These are phyloP conservation scores for Cytospora piceicola DNA, from an alignment of 2,329 filamentous ascomycete genomes.

Conservation along the genomic window DNA sequence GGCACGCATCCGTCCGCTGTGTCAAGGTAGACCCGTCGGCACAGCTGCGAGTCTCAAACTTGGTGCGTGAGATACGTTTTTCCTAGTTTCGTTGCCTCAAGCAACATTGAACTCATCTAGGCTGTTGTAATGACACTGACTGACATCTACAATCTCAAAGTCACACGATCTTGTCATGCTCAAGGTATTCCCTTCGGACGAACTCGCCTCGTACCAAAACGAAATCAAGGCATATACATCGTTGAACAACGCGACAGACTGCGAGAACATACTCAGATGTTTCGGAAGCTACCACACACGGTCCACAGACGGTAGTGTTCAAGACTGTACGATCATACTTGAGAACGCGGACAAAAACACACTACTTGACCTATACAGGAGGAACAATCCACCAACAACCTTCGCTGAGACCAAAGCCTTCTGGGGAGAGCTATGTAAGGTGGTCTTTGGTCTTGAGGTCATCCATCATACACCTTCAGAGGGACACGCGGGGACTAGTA, in stretches of 20 bases:
- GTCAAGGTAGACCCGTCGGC: no score
- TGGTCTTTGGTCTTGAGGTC: neutral
- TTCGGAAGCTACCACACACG: neutral
- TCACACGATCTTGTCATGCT: neutral
- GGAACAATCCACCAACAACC: neutral
- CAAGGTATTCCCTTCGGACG: neutral
- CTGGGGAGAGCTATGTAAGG: neutral
- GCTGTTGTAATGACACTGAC: neutral
- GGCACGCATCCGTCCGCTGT: no score
- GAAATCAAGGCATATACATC: conserved; percentile 2
- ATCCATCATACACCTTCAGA: neutral
- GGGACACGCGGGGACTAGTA: neutral
- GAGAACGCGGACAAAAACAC: neutral
- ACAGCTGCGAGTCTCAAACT: no score
- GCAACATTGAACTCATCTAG: no score
- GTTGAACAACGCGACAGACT: neutral
- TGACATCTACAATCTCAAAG: neutral
- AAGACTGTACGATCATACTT: neutral
- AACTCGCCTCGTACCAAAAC: neutral
- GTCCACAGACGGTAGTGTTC: neutral
- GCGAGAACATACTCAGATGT: neutral
- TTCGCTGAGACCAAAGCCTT: neutral
- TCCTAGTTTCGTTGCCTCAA: no score
- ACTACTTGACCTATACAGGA: neutral
- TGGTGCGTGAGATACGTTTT: no score